Evolutionary conservation across 2,329 filamentous ascomycete genomes (phyloP), one percentile per base, ranked within the genome.

Genomic region (Coniochaeta sp.): DNA sequence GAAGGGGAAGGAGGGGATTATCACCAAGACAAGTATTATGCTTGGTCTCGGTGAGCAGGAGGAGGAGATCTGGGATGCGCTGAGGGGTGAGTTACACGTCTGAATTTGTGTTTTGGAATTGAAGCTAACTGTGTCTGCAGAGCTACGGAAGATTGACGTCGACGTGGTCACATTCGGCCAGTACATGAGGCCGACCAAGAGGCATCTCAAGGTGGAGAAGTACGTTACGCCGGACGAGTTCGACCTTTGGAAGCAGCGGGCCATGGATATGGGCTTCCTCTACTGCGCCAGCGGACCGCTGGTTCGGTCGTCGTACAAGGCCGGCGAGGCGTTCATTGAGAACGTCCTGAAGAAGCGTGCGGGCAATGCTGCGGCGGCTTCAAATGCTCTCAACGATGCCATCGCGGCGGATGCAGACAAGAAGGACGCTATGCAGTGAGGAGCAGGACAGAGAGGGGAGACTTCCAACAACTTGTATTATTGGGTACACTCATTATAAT

Each of bases 11-110:
- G 81, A 85, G 1, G 81, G 81, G 3, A 79, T 97, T 54, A 95
- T 99, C 62, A 99, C 94, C n/a, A 99, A 99, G 79, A 97, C 94
- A 1, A 96, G 90, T 60, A 83, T 99, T 57, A 99, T 99, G 94
- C 78, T 99, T 22, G 94, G 94, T 4, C 72, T 99, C 5, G 94
- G 94, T 12, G 94, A 99, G 77, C 91, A 85, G 24, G 91, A 97
- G 62, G 81, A 87, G 16, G 87, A 97, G 71, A 69, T 99, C 1
- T 86, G 83, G 80, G 82, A 88, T 56, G 83, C 92, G 1, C 71
- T 97, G 54, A 81, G 76, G 67, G 82, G 83, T 86, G 71, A 61
- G 72, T n/a, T 16, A 13, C 9, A 16, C 13, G n/a, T 13, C 6
- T 27, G 3, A n/a, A n/a, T n/a, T n/a, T n/a, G n/a, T n/a, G n/a